Evolutionary conservation across 352 stramenopile genomes (phyloP).

Genomic region (Pythium sp.): DNA sequence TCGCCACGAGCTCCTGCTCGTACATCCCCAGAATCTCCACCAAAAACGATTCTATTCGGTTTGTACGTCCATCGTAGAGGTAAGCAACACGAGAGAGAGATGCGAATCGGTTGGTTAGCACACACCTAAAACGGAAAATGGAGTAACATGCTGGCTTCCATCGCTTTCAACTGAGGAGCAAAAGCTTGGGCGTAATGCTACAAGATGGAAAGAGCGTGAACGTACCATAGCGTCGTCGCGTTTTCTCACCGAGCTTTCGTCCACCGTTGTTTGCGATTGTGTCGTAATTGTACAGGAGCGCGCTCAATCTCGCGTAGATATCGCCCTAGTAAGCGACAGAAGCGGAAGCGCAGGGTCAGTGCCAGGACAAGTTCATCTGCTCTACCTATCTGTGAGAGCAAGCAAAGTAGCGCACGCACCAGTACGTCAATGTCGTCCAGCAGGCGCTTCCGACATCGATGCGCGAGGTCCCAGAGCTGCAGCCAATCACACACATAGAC

Average conservation of each 20-base stretch:
- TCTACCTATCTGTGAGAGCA: neutral
- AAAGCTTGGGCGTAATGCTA: neutral
- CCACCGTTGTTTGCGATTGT: constrained; percentile 11
- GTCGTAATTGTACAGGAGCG: constrained; percentile 24
- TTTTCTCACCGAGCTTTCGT: constrained; percentile 32
- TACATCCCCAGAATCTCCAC: constrained; percentile 73
- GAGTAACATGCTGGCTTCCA: neutral
- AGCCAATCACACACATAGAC: neutral
- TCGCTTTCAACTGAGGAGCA: neutral
- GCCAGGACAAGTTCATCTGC: too few relatives aligned
- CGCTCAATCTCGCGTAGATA: constrained; percentile 45
- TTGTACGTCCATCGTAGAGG: neutral
- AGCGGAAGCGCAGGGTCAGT: neutral
- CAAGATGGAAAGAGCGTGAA: neutral
- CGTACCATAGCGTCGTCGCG: constrained; percentile 50
- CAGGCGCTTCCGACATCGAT: constrained; percentile 57
- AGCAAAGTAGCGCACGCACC: constrained; percentile 22
- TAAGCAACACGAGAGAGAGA: neutral
- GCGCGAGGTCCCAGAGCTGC: constrained; percentile 70
- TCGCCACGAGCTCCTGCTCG: constrained; percentile 73
- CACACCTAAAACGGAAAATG: neutral
- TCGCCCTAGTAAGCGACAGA: constrained; percentile 22
- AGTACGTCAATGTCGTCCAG: constrained; percentile 47
- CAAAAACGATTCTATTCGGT: constrained; percentile 48
- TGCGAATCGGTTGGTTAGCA: neutral